These are phyloP conservation scores for Psidium friedrichsthalianum DNA, from an alignment of 345 rosid genomes.

Conservation along the genomic window DNA sequence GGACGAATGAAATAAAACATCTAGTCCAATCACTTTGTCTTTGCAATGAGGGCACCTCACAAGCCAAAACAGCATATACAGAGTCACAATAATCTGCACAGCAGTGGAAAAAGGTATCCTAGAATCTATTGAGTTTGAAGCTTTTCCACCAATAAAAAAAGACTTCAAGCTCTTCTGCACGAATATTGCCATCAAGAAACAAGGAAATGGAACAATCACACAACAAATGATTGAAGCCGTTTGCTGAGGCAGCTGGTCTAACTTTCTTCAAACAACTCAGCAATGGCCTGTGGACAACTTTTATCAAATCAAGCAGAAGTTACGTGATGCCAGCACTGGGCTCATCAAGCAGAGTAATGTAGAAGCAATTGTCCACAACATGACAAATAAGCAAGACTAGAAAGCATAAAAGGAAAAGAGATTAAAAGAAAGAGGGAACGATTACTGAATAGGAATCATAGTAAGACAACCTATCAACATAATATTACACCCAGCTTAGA, in stretches of 20 bases:
- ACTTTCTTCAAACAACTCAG: background rate
- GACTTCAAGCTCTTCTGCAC: background rate
- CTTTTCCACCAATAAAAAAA: background rate
- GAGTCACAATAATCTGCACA: background rate
- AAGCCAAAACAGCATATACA: background rate
- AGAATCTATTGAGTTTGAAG: background rate
- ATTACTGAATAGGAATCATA: background rate
- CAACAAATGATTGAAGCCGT: background rate
- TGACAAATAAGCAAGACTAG: background rate
- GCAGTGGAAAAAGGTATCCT: background rate
- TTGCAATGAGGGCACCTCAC: background rate
- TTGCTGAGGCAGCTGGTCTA: background rate
- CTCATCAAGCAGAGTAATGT: background rate
- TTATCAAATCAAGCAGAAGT: background rate
- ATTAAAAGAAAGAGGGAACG: background rate
- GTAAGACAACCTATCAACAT: background rate
- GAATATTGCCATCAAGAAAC: background rate
- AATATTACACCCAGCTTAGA: background rate
- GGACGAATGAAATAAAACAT: background rate
- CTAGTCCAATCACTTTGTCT: background rate
- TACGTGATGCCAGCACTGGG: background rate
- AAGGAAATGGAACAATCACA: background rate
- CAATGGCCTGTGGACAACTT: background rate
- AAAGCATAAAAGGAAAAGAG: background rate
- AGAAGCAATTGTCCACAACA: background rate